phyloP scores from a whole-genome alignment of 2,329 filamentous ascomycete genomes.

The Furcasterigmium sp. region DNA sequence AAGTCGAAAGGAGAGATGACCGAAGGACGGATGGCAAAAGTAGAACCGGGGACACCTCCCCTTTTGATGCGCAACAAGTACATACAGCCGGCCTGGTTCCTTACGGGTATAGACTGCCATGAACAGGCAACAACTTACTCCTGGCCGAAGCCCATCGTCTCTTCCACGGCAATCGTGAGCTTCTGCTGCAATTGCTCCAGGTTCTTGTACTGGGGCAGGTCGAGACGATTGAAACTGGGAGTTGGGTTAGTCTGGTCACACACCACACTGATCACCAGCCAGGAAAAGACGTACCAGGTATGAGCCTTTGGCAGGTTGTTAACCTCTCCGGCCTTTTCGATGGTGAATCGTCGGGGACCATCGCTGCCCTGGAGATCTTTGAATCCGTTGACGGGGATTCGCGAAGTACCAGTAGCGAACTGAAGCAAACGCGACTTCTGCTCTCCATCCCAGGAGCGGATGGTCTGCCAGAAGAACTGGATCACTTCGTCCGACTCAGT shows the following conservation, averaged over 20 bases:
- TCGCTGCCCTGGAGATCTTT: conserved; percentile 98
- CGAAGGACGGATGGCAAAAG: background rate
- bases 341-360: conserved; percentile 90
- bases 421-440: conserved; percentile 95
- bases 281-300: conserved; percentile 93
- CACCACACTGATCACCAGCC: background rate
- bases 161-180: conserved; percentile 93
- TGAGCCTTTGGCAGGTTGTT: conserved; percentile 92
- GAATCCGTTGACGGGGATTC: conserved; percentile 98
- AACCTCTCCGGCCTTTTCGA: conserved; percentile 93
- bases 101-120: background rate
- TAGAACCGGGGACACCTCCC: background rate
- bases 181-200: conserved; percentile 83
- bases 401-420: conserved; percentile 94
- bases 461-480: conserved; percentile 97
- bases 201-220: conserved; percentile 88
- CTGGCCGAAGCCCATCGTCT: conserved; percentile 98
- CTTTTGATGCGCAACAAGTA: background rate
- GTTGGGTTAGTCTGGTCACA: conserved; percentile 29
- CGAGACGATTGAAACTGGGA: conserved; percentile 97
- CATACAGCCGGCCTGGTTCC: background rate
- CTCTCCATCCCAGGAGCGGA: conserved; percentile 94
- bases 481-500: conserved; percentile 97
- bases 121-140: conserved; percentile 56
- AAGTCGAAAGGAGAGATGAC: background rate